These are phyloP conservation scores for Mycotypha africana DNA, from an alignment of 371 early-diverging fungal genomes.

Conservation along the genomic window DNA sequence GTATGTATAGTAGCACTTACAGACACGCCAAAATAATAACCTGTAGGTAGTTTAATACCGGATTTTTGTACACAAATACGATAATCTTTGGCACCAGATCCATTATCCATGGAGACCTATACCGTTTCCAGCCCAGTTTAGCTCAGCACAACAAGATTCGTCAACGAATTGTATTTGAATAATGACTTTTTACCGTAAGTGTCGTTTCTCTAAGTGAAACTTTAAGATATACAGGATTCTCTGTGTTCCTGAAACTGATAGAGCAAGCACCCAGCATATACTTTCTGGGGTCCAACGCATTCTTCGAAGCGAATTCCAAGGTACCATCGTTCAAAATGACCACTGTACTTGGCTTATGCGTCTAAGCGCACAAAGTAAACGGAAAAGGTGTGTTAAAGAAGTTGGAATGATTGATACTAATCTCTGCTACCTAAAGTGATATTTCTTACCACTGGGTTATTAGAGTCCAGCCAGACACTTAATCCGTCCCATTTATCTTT, in stretches of 20 bases:
- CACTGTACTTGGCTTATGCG: slow-evolving; percentile 58
- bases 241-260: slow-evolving; percentile 69
- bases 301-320: slow-evolving; percentile 29
- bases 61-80: slow-evolving; percentile 58
- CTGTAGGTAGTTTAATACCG: slow-evolving; percentile 60
- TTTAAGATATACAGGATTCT: slow-evolving; percentile 50
- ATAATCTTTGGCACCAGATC: slow-evolving; percentile 43
- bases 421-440: not conserved
- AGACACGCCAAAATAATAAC: slow-evolving; percentile 80
- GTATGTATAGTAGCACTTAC: too few relatives aligned
- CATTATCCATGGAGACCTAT: slow-evolving; percentile 63
- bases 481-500: slow-evolving; percentile 70
- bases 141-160: not conserved
- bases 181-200: slow-evolving; percentile 42
- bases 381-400: not conserved
- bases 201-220: slow-evolving; percentile 60
- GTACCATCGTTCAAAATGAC: slow-evolving; percentile 70
- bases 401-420: not conserved
- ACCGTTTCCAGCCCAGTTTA: too few relatives aligned
- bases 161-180: not conserved
- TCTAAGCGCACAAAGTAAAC: too few relatives aligned
- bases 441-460: slow-evolving; percentile 48
- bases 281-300: slow-evolving; percentile 36
- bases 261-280: slow-evolving; percentile 61
- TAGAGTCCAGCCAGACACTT: slow-evolving; percentile 66